A percentile compares a stretch with the other conserved stretches of the same genome.
Evolutionary conservation across 164 flowering plant genomes (phyloP).

Genomic region (Magnolia sinica): DNA sequence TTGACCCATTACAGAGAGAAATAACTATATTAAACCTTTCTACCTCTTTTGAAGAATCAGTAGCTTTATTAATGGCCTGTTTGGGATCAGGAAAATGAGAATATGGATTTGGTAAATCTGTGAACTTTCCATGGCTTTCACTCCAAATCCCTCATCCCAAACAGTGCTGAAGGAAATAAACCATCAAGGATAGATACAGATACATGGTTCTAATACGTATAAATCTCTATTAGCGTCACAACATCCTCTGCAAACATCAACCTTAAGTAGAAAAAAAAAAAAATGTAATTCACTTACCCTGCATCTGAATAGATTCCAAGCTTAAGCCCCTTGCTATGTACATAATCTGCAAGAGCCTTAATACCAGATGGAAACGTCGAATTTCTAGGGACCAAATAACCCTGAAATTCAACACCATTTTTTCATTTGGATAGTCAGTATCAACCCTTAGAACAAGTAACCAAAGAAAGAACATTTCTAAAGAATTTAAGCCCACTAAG

Average conservation of each 20-base stretch:
- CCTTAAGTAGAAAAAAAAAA: not conserved
- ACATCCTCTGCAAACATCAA: not conserved
- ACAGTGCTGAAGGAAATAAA: no score
- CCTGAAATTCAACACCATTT: conserved; percentile 25
- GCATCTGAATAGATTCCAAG: conserved; percentile 77
- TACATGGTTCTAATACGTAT: no score
- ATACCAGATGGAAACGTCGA: conserved; percentile 66
- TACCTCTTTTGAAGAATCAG: no score
- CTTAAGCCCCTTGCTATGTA: conserved; percentile 63
- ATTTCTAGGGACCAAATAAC: conserved; percentile 40
- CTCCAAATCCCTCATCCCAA: no score
- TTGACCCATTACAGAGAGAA: not conserved
- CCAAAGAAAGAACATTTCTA: no score
- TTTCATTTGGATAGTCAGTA: not conserved
- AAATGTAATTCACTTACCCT: conserved; percentile 31
- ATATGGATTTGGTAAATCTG: no score
- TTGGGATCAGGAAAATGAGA: no score
- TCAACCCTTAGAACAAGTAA: not conserved
- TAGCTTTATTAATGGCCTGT: no score
- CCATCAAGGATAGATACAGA: not conserved
- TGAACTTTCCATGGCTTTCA: no score
- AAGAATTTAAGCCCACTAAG: no score
- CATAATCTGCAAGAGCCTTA: conserved; percentile 63
- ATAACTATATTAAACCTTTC: not conserved
- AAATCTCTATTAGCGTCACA: no score